Conservation (phyloP, 2,329 filamentous ascomycete species). For the Emericellopsis cladophorae region DNA sequence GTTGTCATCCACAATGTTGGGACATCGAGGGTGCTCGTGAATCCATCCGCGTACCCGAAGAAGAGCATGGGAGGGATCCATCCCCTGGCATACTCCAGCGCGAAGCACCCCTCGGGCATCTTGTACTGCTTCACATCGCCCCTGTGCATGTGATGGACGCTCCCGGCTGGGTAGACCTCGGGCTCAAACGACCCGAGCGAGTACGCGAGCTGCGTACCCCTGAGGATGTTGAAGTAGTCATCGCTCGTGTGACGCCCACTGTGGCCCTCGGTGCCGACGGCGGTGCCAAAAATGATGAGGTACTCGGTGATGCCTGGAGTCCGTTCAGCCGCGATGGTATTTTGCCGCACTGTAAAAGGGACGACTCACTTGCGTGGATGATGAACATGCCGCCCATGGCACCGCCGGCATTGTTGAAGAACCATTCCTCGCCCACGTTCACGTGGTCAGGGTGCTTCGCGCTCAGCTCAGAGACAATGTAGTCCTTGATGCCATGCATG, state of each 20-base stretch:
- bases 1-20: slow-evolving; percentile 75
- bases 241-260: slow-evolving; percentile 80
- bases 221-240: slow-evolving; percentile 89
- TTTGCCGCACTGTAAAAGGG: background rate
- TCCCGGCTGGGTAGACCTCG: slow-evolving; percentile 57
- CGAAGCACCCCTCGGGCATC: slow-evolving; percentile 67
- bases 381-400: slow-evolving; percentile 90
- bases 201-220: slow-evolving; percentile 66
- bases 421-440: slow-evolving; percentile 67
- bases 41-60: slow-evolving; percentile 75
- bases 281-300: slow-evolving; percentile 76
- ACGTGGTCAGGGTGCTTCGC: slow-evolving; percentile 38
- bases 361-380: slow-evolving; percentile 62
- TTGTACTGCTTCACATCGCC: slow-evolving; percentile 72
- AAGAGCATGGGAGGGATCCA: slow-evolving; percentile 92
- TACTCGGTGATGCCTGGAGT: slow-evolving; percentile 59
- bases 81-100: slow-evolving; percentile 71
- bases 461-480: slow-evolving; percentile 57
- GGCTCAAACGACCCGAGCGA: slow-evolving; percentile 52
- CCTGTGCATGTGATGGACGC: slow-evolving; percentile 58
- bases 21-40: slow-evolving; percentile 72
- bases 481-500: slow-evolving; percentile 54
- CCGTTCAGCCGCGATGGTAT: background rate
- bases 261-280: slow-evolving; percentile 79
- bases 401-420: slow-evolving; percentile 85